These are phyloP conservation scores for Ammopiptanthus mongolicus DNA, from an alignment of 306 rosid genomes.

Conservation along the genomic window DNA sequence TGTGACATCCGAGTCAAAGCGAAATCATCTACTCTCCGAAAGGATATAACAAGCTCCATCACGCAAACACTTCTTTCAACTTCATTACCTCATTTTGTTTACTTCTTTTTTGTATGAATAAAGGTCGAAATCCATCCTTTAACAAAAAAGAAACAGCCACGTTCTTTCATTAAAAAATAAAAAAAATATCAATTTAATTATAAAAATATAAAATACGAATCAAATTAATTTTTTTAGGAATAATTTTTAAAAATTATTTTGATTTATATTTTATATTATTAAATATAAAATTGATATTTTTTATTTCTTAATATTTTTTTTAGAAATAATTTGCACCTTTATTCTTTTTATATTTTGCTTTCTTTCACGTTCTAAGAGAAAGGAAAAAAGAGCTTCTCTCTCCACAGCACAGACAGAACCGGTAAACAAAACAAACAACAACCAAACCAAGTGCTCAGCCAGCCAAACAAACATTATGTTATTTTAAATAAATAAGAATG, in stretches of 20 bases:
- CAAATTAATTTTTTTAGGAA: too few species aligned
- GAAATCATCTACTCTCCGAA: neutral
- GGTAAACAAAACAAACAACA: constrained; percentile 19
- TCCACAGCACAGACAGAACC: neutral
- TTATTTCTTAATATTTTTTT: too few species aligned
- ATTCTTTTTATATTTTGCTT: too few species aligned
- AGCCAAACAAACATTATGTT: neutral
- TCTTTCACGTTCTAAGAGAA: constrained; percentile 33
- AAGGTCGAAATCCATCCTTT: too few species aligned
- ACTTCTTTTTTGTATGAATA: constrained; percentile 16
- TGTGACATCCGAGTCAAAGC: neutral
- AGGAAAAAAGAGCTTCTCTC: neutral
- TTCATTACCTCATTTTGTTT: constrained; percentile 12
- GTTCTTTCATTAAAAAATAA: too few species aligned
- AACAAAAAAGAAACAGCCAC: too few species aligned
- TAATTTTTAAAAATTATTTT: too few species aligned
- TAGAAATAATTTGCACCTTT: too few species aligned
- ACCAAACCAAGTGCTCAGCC: neutral
- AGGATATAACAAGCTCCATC: constrained; percentile 19
- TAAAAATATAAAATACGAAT: too few species aligned
- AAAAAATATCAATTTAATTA: too few species aligned
- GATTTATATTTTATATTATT: too few species aligned
- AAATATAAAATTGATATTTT: too few species aligned
- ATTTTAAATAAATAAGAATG: neutral
- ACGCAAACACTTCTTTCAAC: constrained; percentile 4